phyloP scores from a whole-genome alignment of 139 green algal genomes.

The Tetradesmus lagerheimii region DNA sequence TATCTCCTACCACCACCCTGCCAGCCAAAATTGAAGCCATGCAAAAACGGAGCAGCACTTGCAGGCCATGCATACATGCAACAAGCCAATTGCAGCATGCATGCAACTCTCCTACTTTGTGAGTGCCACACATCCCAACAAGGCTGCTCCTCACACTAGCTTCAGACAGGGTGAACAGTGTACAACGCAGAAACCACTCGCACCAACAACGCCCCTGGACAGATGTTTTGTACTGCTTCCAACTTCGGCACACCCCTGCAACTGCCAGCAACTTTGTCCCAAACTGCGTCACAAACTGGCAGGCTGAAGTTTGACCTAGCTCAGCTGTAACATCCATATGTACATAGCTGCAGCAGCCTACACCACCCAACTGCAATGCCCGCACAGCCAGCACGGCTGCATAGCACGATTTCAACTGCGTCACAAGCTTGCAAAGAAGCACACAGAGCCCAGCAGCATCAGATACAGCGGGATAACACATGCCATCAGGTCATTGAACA shows the following conservation, averaged over 20 bases:
- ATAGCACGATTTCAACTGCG: neutral
- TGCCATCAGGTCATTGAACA: constrained; percentile 29
- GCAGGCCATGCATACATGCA: neutral
- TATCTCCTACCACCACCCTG: neutral
- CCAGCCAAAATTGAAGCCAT: neutral
- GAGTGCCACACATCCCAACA: neutral
- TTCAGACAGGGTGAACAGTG: neutral
- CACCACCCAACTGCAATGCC: neutral
- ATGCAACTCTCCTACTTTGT: too few relatives aligned
- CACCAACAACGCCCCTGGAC: neutral
- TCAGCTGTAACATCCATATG: too few relatives aligned
- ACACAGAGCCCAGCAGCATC: constrained; percentile 20
- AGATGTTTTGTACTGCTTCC: neutral
- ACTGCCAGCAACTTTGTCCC: neutral
- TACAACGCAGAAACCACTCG: neutral
- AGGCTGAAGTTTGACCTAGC: neutral
- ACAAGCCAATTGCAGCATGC: too few relatives aligned
- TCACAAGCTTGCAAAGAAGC: constrained; percentile 43
- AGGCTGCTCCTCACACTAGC: neutral
- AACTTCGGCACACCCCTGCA: neutral
- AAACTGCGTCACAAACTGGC: neutral
- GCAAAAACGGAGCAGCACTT: neutral
- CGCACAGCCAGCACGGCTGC: neutral
- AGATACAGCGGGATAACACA: constrained; percentile 34
- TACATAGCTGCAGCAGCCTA: neutral